These are phyloP conservation scores for Hanseniaspora nectarophila DNA, from an alignment of 805 yeast species.

Conservation along the genomic window DNA sequence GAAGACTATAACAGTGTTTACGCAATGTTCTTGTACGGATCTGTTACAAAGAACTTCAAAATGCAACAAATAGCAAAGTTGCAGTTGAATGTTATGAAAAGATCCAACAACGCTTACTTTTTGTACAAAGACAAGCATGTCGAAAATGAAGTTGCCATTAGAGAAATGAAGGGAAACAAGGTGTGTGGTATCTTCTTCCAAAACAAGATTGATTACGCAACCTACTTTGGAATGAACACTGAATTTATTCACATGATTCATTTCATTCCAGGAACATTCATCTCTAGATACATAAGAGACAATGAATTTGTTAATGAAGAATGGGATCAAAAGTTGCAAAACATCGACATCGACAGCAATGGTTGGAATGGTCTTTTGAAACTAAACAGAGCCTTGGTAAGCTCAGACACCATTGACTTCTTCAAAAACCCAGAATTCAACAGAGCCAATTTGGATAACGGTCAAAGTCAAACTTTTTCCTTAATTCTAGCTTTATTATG, in stretches of 20 bases:
- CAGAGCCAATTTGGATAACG: slow-evolving; percentile 55
- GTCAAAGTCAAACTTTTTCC: slow-evolving; percentile 82
- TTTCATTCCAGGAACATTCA: slow-evolving; percentile 61
- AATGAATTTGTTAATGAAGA: slow-evolving; percentile 48
- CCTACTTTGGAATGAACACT: slow-evolving; percentile 58
- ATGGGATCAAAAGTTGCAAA: slow-evolving; percentile 42
- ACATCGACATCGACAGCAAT: slow-evolving; percentile 39
- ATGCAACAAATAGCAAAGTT: slow-evolving; percentile 47
- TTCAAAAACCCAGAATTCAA: slow-evolving; percentile 47
- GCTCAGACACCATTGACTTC: slow-evolving; percentile 51
- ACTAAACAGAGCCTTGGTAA: slow-evolving; percentile 61
- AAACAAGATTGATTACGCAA: slow-evolving; percentile 60
- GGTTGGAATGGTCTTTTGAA: slow-evolving; percentile 68
- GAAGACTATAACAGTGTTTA: slow-evolving; percentile 65
- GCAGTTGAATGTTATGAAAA: slow-evolving; percentile 43
- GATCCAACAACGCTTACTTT: slow-evolving; percentile 47
- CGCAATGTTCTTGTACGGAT: slow-evolving; percentile 59
- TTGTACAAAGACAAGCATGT: slow-evolving; percentile 29
- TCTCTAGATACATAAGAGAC: slow-evolving; percentile 48
- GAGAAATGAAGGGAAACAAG: slow-evolving; percentile 41
- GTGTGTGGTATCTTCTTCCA: slow-evolving; percentile 62
- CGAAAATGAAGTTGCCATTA: slow-evolving; percentile 42
- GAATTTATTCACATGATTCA: slow-evolving; percentile 72
- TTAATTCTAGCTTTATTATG: slow-evolving; percentile 28
- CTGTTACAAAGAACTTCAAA: slow-evolving; percentile 39